Evolutionary conservation across 371 early-diverging fungal genomes (phyloP).

Genomic region (Saksenaea oblongispora): DNA sequence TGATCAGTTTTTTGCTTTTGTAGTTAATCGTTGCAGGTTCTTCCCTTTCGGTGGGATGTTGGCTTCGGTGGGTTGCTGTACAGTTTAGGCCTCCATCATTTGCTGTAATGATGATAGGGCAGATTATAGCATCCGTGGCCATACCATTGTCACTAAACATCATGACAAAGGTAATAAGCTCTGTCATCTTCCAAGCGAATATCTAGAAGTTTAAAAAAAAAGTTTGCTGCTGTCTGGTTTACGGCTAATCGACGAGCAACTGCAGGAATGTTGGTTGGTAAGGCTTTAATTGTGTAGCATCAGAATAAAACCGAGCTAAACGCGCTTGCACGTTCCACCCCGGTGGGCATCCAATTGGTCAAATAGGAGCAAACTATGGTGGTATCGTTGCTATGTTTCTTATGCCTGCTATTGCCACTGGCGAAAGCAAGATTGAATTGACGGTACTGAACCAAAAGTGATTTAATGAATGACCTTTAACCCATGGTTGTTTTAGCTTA

Average conservation of each 20-base stretch:
- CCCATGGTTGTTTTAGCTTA: slow-evolving; percentile 27
- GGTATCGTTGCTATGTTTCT: slow-evolving; percentile 38
- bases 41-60: slow-evolving; percentile 54
- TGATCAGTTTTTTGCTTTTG: neutral
- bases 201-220: neutral
- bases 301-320: neutral
- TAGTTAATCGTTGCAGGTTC: slow-evolving; percentile 51
- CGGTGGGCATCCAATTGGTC: neutral
- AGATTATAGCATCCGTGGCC: slow-evolving; percentile 58
- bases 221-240: slow-evolving; percentile 37
- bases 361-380: slow-evolving; percentile 34
- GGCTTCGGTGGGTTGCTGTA: slow-evolving; percentile 59
- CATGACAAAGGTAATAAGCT: slow-evolving; percentile 45
- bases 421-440: slow-evolving; percentile 25
- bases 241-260: slow-evolving; percentile 34
- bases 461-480: neutral
- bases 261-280: slow-evolving; percentile 39
- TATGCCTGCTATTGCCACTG: slow-evolving; percentile 30
- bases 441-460: slow-evolving; percentile 13
- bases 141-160: slow-evolving; percentile 65
- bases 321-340: neutral
- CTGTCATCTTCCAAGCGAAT: neutral
- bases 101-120: slow-evolving; percentile 59
- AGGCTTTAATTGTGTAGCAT: neutral
- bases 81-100: slow-evolving; percentile 38